Conservation (phyloP, 1,139 yeast genomes). For the Candida sp. region DNA sequence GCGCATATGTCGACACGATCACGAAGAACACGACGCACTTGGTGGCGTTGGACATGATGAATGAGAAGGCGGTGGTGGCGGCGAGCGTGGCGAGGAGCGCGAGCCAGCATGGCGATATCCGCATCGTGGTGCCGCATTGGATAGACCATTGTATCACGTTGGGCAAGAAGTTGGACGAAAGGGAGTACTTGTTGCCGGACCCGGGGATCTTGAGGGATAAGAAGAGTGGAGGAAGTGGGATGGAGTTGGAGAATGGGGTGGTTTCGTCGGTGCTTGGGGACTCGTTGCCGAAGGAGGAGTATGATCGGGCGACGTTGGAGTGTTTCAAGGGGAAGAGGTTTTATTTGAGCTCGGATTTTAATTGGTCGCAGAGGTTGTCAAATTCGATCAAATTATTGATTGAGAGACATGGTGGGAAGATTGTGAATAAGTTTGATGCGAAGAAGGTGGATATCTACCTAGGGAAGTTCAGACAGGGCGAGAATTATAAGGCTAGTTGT, state of each 20-base stretch:
- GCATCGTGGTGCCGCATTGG: constrained; percentile 81
- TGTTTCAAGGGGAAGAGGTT: constrained; percentile 30
- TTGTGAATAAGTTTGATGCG: constrained; percentile 21
- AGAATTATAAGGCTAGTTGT: constrained; percentile 37
- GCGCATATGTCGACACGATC: constrained; percentile 65
- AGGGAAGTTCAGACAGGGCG: constrained; percentile 67
- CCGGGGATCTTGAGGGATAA: constrained; percentile 18
- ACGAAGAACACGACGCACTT: constrained; percentile 81
- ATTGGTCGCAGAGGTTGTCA: constrained; percentile 32
- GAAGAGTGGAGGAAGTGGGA: constrained; percentile 4
- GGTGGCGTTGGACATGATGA: constrained; percentile 58
- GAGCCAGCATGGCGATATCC: constrained; percentile 30
- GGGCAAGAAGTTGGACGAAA: constrained; percentile 55
- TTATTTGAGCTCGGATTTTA: constrained; percentile 36
- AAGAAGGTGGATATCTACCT: constrained; percentile 58
- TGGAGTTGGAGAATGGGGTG: constrained; percentile 6
- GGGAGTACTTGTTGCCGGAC: constrained; percentile 51
- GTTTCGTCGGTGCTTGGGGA: constrained; percentile 17
- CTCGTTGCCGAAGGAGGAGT: constrained; percentile 10
- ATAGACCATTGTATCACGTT: constrained; percentile 66
- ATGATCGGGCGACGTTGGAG: constrained; percentile 1
- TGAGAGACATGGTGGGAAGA: constrained; percentile 35
- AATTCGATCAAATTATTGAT: constrained; percentile 31
- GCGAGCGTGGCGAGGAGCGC: constrained; percentile 32
- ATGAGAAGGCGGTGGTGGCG: constrained; percentile 52